Base-by-base conservation (phyloP, 257 asterid species). In the Galeopsis tetrahit region DNA sequence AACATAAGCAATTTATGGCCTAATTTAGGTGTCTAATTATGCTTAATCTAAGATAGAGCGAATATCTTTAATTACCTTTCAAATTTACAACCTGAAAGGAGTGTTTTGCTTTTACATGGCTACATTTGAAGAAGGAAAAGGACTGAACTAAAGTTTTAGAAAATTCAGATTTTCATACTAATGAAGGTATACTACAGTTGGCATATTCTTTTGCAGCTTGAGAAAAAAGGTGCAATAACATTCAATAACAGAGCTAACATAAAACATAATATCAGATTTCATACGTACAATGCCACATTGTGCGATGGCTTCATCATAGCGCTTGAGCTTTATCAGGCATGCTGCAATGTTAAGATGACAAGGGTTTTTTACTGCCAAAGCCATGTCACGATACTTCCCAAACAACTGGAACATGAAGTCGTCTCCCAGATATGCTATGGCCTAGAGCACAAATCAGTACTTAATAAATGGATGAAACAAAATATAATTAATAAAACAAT, bases 371-470 rank as follows among this genome's bases (percentile, higher is more conserved):
- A 92, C 99, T 48, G 97, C 98, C 88, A 92, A 82, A 76, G 99
- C 98, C 97, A 90, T 92, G 78, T 92, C 99, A 42, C 95, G 88
- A 61, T 84, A 95, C 83, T 95, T 95, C 60, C 99, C 98, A 68
- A 87, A 92, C 82, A 95, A 77, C 78, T 95, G 99, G 85, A 95
- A 92, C 99, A 91, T 92, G 88, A 92, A 95, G 76, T 95, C 99
- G 71, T 95, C 98, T 82, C 97, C 99, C 95, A 95, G 63, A 79
- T 95, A 95, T 60, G 98, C 97, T 67, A 92, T 90, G 77, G 99
- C 99, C 99, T 95, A 65, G 21, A 73, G 28, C 63, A 72, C 46
- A 56, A 79, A 70, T 61, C 40, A 56, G 66, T 13, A 68, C 44
- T 58, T 9, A 59, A 4, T 60, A 2, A 58, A 63, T 28, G 17